phyloP scores from a whole-genome alignment of 805 yeast genomes.

The Phaffomyces thermotolerans region DNA sequence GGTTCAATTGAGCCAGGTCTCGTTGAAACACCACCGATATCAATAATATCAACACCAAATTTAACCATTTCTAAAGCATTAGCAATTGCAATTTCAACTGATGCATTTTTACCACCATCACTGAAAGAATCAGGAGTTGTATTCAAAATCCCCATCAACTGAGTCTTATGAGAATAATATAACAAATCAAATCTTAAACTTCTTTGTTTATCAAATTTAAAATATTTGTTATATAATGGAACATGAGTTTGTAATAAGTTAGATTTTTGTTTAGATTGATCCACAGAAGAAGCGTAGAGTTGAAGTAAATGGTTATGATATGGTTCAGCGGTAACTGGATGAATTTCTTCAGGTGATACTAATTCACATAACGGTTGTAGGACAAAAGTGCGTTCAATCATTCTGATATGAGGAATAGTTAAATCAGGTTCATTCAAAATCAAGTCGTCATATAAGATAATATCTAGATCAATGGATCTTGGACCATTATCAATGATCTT shows the following conservation, averaged over 20 bases:
- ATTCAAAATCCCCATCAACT: constrained; percentile 82
- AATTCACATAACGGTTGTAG: constrained; percentile 83
- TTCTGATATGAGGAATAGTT: constrained; percentile 76
- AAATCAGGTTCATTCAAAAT: constrained; percentile 51
- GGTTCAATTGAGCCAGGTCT: constrained; percentile 74
- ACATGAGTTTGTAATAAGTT: constrained; percentile 41
- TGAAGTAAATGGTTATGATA: constrained; percentile 58
- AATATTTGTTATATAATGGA: constrained; percentile 33
- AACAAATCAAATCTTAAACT: constrained; percentile 39
- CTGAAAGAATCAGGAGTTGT: constrained; percentile 94
- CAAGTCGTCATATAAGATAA: constrained; percentile 51
- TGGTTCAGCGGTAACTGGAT: constrained; percentile 86
- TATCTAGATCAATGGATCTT: constrained; percentile 83
- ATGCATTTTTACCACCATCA: constrained; percentile 61
- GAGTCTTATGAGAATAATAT: constrained; percentile 42
- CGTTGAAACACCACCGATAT: constrained; percentile 93
- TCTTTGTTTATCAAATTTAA: constrained; percentile 13
- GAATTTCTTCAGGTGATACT: constrained; percentile 54
- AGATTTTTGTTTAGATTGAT: constrained; percentile 39
- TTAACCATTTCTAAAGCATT: constrained; percentile 43
- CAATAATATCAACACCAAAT: constrained; percentile 70
- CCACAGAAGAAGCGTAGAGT: constrained; percentile 32
- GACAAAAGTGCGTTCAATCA: constrained; percentile 89
- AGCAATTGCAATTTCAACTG: constrained; percentile 34
- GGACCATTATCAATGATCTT: constrained; percentile 89